These are phyloP conservation scores for Scytalidium lignicola DNA, from an alignment of 2,329 filamentous ascomycete species.

Conservation along the genomic window DNA sequence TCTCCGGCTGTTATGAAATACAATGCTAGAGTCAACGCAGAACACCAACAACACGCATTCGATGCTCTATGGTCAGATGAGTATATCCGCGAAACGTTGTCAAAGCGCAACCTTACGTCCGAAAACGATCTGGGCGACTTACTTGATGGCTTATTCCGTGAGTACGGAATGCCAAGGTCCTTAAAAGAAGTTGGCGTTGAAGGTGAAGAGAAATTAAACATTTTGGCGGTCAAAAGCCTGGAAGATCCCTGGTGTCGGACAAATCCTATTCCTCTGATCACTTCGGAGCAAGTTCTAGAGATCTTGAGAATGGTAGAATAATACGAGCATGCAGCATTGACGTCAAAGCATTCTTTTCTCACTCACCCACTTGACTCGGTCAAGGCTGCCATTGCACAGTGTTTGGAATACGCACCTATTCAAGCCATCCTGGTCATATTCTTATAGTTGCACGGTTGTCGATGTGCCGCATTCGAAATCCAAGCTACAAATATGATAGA, in stretches of 20 bases:
- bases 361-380: too few species aligned
- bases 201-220: slow-evolving; percentile 39
- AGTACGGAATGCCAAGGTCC: slow-evolving; percentile 45
- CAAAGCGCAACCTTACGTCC: slow-evolving; percentile 15
- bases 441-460: too few species aligned
- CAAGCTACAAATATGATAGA: too few species aligned
- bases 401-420: too few species aligned
- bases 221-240: slow-evolving; percentile 41
- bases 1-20: slow-evolving; percentile 50
- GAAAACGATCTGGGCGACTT: slow-evolving; percentile 42
- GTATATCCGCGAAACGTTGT: slow-evolving; percentile 2
- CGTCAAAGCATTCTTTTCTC: too few species aligned
- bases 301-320: slow-evolving; percentile 37
- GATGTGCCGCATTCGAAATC: too few species aligned
- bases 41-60: neutral
- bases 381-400: too few species aligned
- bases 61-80: neutral
- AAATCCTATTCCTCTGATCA: slow-evolving; percentile 42
- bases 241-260: slow-evolving; percentile 42
- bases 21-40: slow-evolving; percentile 36
- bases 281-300: slow-evolving; percentile 42
- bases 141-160: slow-evolving; percentile 42
- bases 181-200: slow-evolving; percentile 42
- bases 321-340: too few species aligned
- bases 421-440: too few species aligned